Conservation (phyloP, 805 yeast species). For the Ogataea zsoltii region DNA sequence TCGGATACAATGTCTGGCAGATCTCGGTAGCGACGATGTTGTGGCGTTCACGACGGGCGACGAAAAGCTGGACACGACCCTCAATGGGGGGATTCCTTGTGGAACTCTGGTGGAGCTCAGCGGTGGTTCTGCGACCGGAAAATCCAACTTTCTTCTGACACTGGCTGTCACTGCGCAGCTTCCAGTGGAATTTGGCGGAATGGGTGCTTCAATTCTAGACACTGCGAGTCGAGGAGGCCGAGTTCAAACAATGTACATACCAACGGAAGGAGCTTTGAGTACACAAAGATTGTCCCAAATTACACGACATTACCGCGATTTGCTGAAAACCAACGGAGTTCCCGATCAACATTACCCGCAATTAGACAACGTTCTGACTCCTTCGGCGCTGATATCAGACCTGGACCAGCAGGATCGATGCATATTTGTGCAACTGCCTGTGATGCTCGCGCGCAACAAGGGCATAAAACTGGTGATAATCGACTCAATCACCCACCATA, state of each 20-base stretch:
- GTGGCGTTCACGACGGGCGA: slow-evolving; percentile 54
- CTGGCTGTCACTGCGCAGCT: slow-evolving; percentile 60
- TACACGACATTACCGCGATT: slow-evolving; percentile 25
- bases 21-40: not conserved
- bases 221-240: not conserved
- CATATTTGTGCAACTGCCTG: slow-evolving; percentile 66
- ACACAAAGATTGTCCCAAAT: slow-evolving; percentile 63
- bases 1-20: not conserved
- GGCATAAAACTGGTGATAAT: slow-evolving; percentile 60
- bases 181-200: slow-evolving; percentile 47
- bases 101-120: slow-evolving; percentile 69
- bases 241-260: slow-evolving; percentile 56
- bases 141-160: slow-evolving; percentile 76
- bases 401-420: slow-evolving; percentile 76
- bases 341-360: slow-evolving; percentile 36
- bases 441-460: slow-evolving; percentile 41
- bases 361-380: slow-evolving; percentile 31
- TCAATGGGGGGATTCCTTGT: slow-evolving; percentile 54
- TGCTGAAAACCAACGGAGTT: slow-evolving; percentile 38
- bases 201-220: slow-evolving; percentile 34
- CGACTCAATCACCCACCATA: slow-evolving; percentile 83
- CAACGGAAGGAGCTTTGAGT: slow-evolving; percentile 76
- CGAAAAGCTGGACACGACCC: slow-evolving; percentile 43
- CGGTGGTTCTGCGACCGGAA: slow-evolving; percentile 86
- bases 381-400: slow-evolving; percentile 40